Percentiles rank a stretch among this genome's conserved stretches.
phyloP scores from a whole-genome alignment of 768 basidiomycete genomes.

The Mrakia frigida region DNA sequence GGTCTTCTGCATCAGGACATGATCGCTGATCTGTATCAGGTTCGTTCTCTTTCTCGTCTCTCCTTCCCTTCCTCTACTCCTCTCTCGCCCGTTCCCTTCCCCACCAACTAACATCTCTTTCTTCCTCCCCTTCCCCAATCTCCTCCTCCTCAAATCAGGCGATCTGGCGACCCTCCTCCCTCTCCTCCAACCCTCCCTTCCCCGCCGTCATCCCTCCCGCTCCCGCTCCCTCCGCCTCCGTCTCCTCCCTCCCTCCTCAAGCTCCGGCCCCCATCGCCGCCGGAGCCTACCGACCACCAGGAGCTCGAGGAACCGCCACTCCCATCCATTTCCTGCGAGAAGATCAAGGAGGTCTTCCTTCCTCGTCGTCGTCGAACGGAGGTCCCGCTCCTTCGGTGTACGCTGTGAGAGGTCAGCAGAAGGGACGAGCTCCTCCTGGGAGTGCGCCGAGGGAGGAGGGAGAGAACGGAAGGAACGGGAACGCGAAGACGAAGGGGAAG shows the following conservation, averaged over 20 bases:
- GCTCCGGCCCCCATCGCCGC: conserved; percentile 52
- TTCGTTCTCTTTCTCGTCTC: conserved; percentile 31
- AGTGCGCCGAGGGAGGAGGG: conserved; percentile 49
- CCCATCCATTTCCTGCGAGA: conserved; percentile 85
- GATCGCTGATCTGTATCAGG: conserved; percentile 84
- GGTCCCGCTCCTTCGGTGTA: conserved; percentile 41
- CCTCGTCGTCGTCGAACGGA: conserved; percentile 34
- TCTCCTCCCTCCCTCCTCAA: conserved; percentile 46
- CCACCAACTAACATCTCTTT: neutral
- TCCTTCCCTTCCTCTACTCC: neutral
- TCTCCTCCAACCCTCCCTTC: conserved; percentile 65
- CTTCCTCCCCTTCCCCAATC: too few species aligned
- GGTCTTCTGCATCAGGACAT: conserved; percentile 75
- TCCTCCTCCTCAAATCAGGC: conserved; percentile 46
- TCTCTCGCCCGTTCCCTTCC: neutral
- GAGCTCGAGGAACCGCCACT: conserved; percentile 81
- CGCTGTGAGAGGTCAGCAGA: conserved; percentile 40
- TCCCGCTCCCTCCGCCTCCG: conserved; percentile 58
- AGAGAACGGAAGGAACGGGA: conserved; percentile 35
- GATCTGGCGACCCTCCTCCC: conserved; percentile 69
- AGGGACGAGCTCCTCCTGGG: conserved; percentile 39
- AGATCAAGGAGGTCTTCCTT: conserved; percentile 71
- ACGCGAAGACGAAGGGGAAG: conserved; percentile 35
- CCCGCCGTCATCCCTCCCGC: conserved; percentile 61
- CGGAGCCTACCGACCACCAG: conserved; percentile 89